Base-by-base conservation (phyloP, 2,329 filamentous ascomycete species). In the Blastomyces emzantsi region DNA sequence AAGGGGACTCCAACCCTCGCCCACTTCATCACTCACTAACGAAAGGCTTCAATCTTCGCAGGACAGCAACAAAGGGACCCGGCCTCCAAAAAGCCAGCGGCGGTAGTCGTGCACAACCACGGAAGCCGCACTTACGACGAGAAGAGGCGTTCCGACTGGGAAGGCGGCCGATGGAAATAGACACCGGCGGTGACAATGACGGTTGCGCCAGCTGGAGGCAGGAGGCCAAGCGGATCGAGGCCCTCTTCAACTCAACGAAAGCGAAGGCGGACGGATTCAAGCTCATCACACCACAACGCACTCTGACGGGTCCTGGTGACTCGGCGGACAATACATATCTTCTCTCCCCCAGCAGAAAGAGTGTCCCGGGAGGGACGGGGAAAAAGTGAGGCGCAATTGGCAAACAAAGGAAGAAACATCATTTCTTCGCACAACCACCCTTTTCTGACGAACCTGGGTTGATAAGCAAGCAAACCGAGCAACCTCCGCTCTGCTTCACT, bases 91-190 rank as follows among this genome's bases (percentile, higher is more conserved):
- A 39, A 60, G 47, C 13, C 59, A 30, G 25, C 54, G 15, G 60
- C 55, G 30, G 54, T 61, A 36, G 39, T 63, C 17, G 61, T 66
- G 13, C 62, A 66, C 61, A 66, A 66, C 57, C 61, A 58, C 55
- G 60, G 56, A 62, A 55, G 64, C 58, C 47, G 25, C 41, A 62
- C n/a, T 30, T 56, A 62, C 47, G 63, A 66, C 60, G 56, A 56
- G 28, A 64, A 54, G 61, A 64, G 60, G 56, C 60, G 43, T 57
- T 61, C 63, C 33, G 56, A 60, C n/a, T 61, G 33, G 39, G 60
- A 63, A 28, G 43, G 39, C 15, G 39, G 22, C 25, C 58, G 54
- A 58, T 66, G 64, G 64, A 66, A 63, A 55, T 66, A 64, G 64
- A 62, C 30, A 39, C 36, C 33, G 22, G 43, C 43, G 25, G 56